Percentiles rank a stretch among this genome's conserved stretches.
Evolutionary conservation across 129 eudicot species (phyloP).

Genomic region (Apium graveolens): DNA sequence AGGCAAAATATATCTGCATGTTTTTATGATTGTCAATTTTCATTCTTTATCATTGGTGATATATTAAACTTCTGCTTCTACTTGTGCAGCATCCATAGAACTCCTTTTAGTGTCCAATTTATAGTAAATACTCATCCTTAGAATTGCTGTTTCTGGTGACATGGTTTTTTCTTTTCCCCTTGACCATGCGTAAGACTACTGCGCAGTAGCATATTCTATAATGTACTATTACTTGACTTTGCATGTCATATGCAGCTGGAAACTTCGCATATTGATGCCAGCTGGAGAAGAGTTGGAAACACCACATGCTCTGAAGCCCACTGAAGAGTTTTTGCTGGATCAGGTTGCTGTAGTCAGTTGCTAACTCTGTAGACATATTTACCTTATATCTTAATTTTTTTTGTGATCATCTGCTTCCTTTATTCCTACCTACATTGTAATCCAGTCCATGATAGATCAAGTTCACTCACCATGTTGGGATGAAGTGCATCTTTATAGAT

Average conservation of each 20-base stretch:
- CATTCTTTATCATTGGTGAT: background rate
- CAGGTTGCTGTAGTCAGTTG: constrained; percentile 36
- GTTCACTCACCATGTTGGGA: background rate
- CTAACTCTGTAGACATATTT: background rate
- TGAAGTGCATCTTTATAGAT: no score
- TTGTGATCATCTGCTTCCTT: background rate
- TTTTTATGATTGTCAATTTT: background rate
- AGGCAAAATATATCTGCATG: background rate
- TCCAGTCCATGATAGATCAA: background rate
- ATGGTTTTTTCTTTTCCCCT: background rate
- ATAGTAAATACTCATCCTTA: background rate
- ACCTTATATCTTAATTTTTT: background rate
- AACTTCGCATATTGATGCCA: constrained; percentile 67
- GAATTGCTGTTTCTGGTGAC: background rate
- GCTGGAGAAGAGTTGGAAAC: constrained; percentile 54
- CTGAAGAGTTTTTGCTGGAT: constrained; percentile 62
- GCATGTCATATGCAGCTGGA: constrained; percentile 54
- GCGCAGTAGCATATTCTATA: background rate
- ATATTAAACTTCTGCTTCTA: background rate
- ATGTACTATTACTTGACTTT: background rate
- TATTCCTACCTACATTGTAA: background rate
- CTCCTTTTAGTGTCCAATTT: background rate
- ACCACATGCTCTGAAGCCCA: constrained; percentile 65
- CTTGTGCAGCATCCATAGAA: background rate
- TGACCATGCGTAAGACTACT: background rate